Evolutionary conservation across 1,284 basidiomycete species (phyloP), one percentile per base, ranked within the genome.

Genomic region (Ceraceosorus bombacis): DNA sequence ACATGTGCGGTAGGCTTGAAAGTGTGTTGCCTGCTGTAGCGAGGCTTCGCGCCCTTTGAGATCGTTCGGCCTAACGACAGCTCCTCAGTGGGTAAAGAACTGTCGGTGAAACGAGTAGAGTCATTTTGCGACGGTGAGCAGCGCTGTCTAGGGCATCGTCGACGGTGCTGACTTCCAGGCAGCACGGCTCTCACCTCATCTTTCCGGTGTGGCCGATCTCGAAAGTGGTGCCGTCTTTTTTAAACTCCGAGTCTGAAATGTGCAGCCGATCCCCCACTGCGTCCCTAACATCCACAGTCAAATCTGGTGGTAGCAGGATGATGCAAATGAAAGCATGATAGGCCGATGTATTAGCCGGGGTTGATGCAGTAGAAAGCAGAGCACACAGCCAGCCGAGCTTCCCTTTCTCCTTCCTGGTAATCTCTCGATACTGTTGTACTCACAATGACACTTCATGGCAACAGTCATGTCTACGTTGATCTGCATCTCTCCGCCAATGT

Each of bases 201-300:
- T 83, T 76, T 10, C 85, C 86, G 1, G 92, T 91, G 78, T 90
- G 87, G 3, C 87, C 86, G 10, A 88, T 81, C 64, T 90, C 88
- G 73, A 96, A 97, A 17, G 83, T 80, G 0, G 89, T 76, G 4
- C 66, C 68, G 71, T 98, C 93, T 65, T 92, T 86, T 53, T 83
- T 85, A 74, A 97, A 86, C 43, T 86, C 86, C 0, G 60, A 57
- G 61, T 87, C 85, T 68, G 83, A 91, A 59, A 97, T 82, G 76
- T 88, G 89, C 39, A 97, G 76, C 43, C 92, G 82, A 76, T 98
- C 94, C 0, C 94, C 94, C 6, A 94, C 84, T 0, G 89, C 89
- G 78, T 98, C 94, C 55, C 92, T 82, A 54, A 98, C 79, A 76
- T 97, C 94, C 27, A 97, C 86, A 54, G 85, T 88, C 57, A 98